A percentile compares a stretch with the other conserved stretches of the same genome.
Conservation (phyloP, 441 rosid genomes). For the Pelargonium citronellum region DNA sequence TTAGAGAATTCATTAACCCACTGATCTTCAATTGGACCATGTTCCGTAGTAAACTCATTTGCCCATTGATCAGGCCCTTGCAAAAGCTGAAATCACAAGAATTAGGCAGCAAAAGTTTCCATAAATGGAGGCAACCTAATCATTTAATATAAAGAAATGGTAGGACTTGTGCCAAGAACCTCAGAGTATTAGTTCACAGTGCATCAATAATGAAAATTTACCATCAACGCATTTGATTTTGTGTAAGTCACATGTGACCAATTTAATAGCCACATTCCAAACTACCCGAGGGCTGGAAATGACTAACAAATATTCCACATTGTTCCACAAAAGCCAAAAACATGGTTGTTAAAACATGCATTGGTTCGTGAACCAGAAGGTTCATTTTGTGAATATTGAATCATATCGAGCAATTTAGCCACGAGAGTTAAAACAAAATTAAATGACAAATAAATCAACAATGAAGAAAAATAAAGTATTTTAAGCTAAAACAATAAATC, state of each 20-base stretch:
- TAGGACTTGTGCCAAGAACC: neutral
- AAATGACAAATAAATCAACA: too few species aligned
- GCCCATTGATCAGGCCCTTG: slow-evolving; percentile 77
- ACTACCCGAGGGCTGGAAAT: neutral
- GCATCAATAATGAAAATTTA: too few species aligned
- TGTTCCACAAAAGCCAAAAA: slow-evolving; percentile 1
- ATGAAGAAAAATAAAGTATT: too few species aligned
- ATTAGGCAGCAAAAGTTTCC: slow-evolving; percentile 16
- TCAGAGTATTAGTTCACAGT: neutral
- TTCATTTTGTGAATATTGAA: too few species aligned
- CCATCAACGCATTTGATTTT: neutral
- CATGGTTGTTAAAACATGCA: too few species aligned
- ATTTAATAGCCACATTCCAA: neutral
- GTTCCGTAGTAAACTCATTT: slow-evolving; percentile 66
- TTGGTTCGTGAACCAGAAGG: too few species aligned
- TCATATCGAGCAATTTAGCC: too few species aligned
- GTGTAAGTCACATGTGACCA: neutral
- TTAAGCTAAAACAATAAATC: too few species aligned
- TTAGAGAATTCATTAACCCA: slow-evolving; percentile 97
- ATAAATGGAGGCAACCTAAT: slow-evolving; percentile 13
- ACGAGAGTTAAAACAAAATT: too few species aligned
- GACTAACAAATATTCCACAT: neutral
- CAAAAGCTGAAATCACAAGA: slow-evolving; percentile 40
- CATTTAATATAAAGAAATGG: neutral
- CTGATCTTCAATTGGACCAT: slow-evolving; percentile 58